Base-by-base conservation (phyloP, 2,329 filamentous ascomycete genomes). In the Septoria linicola region DNA sequence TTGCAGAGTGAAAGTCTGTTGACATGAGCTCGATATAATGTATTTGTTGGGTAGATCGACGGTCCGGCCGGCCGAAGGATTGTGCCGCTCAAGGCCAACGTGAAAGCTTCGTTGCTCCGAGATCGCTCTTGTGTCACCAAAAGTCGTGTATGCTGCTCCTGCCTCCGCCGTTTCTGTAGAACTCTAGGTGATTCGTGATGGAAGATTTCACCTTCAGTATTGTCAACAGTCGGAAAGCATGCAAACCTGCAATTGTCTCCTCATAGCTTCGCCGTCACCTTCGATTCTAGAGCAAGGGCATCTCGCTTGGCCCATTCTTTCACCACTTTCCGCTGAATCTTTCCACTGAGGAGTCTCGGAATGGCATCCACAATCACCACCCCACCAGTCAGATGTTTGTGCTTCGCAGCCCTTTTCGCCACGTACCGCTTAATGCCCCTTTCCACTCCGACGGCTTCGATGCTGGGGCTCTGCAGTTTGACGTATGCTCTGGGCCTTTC, bases 401-500 rank as follows among this genome's bases (percentile, higher is more conserved):
- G 45, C 8, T 37, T 53, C 3, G 50, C 50, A 31, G 45, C 44
- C 30, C 44, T 53, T 32, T 41, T 46, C 8, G 39, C 23, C 3
- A 53, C 44, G 34, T 48, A 45, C 14, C 25, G 11, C 27, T 43
- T 32, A 17, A 53, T 53, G 6, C 19, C 41, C 23, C 25, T 34
- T 21, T 37, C 19, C 1, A 39, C 48, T 7, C 41, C 40, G 3
- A 48, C 20, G 1, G 35, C 44, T 34, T 39, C 25, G 3, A 48
- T 48, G 10, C 35, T 31, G 4, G 37, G 39, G 8, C 27, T 71
- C 35, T 72, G 72, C 7, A 76, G 66, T 4, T 69, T 58, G 3
- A 80, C 72, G 53, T 81, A 81, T 1, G 76, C 79, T 23, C 78
- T 70, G 3, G 78, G 78, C 66, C 70, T 74, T 60, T 81, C 78